Evolutionary conservation across 2,329 filamentous ascomycete species (phyloP), one percentile per base, ranked within the genome.

Genomic region (Intubia oerlemansii): DNA sequence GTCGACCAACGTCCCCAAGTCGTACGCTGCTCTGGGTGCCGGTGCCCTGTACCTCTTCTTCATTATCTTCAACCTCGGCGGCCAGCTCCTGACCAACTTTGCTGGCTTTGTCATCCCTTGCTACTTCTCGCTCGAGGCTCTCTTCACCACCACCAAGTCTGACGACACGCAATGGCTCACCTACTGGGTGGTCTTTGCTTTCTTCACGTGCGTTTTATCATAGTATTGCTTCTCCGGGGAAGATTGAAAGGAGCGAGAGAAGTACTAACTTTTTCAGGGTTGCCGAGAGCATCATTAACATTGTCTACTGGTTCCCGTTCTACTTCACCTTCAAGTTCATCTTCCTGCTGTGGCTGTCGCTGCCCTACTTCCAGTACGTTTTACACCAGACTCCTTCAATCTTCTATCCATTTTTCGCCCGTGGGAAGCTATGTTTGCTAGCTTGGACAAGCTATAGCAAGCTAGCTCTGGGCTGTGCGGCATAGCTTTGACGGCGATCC

Each of bases 281-380:
- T 28, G 48, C 81, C 42, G 80, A 90, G 65, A 82, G 76, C 52
- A 64, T 77, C 36, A 56, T 90, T 46, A 82, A 66, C 55, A 76
- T 81, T 38, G 77, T 85, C 38, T 88, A 88, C 66, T 90, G 79
- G 79, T 81, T 90, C 62, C 77, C 88, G 49, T 98, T 98, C 63
- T 98, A 98, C 76, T 98, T 80, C 59, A 85, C 84, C 50, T 95
- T 98, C 77, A 98, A 98, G 69, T 93, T 98, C 50, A 62, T 90
- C 49, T 77, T 95, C 52, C 66, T 95, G 45, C 73, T 98, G 52
- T 98, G 88, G 88, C 82, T 98, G 59, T 73, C 85, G 43, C 81
- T 98, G 46, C 88, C 88, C 52, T 67, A 79, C 54, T 93, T 90
- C 62, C 63, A 64, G 85, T 93, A 74, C 75, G 59, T 28, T 20